Base-by-base conservation (phyloP, 345 rosid species). In the Theobroma cacao region DNA sequence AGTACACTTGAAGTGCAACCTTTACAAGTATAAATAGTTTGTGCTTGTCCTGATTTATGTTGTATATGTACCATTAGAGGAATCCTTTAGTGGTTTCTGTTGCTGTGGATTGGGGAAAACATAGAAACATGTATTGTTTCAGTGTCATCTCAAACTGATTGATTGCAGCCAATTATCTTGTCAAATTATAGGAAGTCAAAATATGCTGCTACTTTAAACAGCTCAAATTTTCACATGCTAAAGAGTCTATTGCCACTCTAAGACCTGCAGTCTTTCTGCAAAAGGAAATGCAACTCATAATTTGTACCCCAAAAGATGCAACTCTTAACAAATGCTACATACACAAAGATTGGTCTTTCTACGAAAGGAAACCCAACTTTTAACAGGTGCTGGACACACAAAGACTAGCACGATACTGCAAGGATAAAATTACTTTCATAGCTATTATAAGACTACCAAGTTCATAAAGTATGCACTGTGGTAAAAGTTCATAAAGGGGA, bases 1-100 rank as follows among this genome's bases (percentile, higher is more conserved):
- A 71, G 68, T 85, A 67, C 56, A 82, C 31, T 72, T 94, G 76
- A 84, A 90, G 68, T 86, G 91, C 69, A 83, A 86, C 80, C 62
- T 85, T 60, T 86, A 91, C 87, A 78, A 64, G 72, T 94, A 91
- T 81, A 79, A 77, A 55, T 92, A 84, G 83, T 14, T 30, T 20
- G 33, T 72, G 8, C 0, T 22, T 36, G 31, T 62, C n/a, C 34
- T 63, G 45, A 13, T 61, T 68, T 11, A 55, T 52, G 26, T 50
- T 53, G 28, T 72, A 33, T n/a, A 31, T 30, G 36, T 31, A 11
- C 43, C 60, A 50, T 20, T 52, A 20, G 60, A 31, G 11, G 40
- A 72, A 31, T 7, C 30, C 38, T 45, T 17, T 15, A 30, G 22
- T 69, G 55, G 55, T 68, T 45, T 11, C 53, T 13, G 53, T 6